A percentile compares a stretch with the other conserved stretches of the same genome.
phyloP scores from a whole-genome alignment of 441 rosid species.

The Bruguiera hainesii region DNA sequence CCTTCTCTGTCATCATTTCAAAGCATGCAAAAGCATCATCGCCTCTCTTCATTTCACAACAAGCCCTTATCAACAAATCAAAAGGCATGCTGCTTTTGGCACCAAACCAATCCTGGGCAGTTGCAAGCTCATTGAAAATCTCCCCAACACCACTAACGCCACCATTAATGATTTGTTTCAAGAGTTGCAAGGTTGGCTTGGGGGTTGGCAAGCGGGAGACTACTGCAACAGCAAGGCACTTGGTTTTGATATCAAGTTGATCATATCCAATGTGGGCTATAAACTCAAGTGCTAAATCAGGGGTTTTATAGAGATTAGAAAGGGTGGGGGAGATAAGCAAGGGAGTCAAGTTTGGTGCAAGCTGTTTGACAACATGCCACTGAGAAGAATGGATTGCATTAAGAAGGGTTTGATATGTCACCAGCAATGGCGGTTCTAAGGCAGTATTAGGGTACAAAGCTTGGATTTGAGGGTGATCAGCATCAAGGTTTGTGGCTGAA shows the following conservation, averaged over 20 bases:
- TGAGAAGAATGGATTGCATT: slow-evolving; percentile 45
- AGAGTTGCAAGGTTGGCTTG: slow-evolving; percentile 50
- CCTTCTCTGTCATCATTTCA: slow-evolving; percentile 60
- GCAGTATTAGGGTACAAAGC: slow-evolving; percentile 8
- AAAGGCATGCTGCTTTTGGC: slow-evolving; percentile 46
- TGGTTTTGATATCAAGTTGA: slow-evolving; percentile 45
- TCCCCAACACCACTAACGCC: slow-evolving; percentile 26
- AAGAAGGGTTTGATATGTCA: slow-evolving; percentile 17
- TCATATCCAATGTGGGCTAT: slow-evolving; percentile 36
- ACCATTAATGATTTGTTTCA: slow-evolving; percentile 35
- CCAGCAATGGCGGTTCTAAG: slow-evolving; percentile 5
- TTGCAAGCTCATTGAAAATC: slow-evolving; percentile 49
- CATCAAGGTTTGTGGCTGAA: slow-evolving; percentile 18
- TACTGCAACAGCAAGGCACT: slow-evolving; percentile 60
- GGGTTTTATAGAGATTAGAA: slow-evolving; percentile 41
- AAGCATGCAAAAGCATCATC: slow-evolving; percentile 66
- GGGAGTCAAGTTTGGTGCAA: slow-evolving; percentile 40
- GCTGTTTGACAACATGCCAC: slow-evolving; percentile 78
- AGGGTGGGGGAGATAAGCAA: slow-evolving; percentile 45
- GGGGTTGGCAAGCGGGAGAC: slow-evolving; percentile 54
- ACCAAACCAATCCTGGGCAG: slow-evolving; percentile 39
- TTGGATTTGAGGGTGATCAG: slow-evolving; percentile 7
- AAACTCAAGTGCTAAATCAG: slow-evolving; percentile 55
- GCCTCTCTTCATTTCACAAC: slow-evolving; percentile 54
- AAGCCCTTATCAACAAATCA: slow-evolving; percentile 57